These are phyloP conservation scores for Penicillium steckii DNA, from an alignment of 495 filamentous ascomycete genomes.

Conservation along the genomic window DNA sequence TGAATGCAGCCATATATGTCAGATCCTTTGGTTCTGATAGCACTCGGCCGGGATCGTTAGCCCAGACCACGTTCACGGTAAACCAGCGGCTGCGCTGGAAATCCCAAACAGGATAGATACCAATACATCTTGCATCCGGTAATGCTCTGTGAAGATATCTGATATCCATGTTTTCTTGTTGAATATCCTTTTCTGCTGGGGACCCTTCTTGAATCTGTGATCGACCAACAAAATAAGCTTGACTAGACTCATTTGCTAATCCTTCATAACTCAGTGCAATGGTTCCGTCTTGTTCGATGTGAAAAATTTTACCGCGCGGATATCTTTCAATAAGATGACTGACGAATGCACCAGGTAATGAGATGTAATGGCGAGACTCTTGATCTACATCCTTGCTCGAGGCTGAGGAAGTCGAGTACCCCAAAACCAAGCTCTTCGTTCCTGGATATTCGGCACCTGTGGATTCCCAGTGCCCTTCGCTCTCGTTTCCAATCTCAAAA, in stretches of 20 bases:
- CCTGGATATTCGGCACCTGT: constrained; percentile 1
- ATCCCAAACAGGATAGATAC: constrained; percentile 58
- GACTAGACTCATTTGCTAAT: constrained; percentile 17
- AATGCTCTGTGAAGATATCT: constrained; percentile 25
- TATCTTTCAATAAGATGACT: constrained; percentile 49
- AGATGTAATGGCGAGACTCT: constrained; percentile 22
- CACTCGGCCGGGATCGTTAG: constrained; percentile 27
- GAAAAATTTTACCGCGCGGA: constrained; percentile 57
- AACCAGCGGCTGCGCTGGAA: constrained; percentile 60
- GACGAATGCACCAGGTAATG: constrained; percentile 38
- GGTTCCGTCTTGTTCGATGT: constrained; percentile 45
- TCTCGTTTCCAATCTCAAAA: neutral
- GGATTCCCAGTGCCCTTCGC: neutral
- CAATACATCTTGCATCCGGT: constrained; percentile 25
- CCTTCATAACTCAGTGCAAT: constrained; percentile 31
- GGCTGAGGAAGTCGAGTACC: constrained; percentile 18
- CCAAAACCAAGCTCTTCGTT: constrained; percentile 21
- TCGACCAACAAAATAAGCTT: neutral
- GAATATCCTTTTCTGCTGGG: constrained; percentile 10
- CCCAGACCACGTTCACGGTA: constrained; percentile 57
- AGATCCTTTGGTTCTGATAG: constrained; percentile 48
- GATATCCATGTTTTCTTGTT: constrained; percentile 28
- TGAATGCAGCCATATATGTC: constrained; percentile 57
- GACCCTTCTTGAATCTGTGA: constrained; percentile 2
- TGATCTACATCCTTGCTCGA: constrained; percentile 8